A percentile compares a stretch with the other conserved stretches of the same genome.
Conservation (phyloP, 2,329 filamentous ascomycete species). For the Ceratocystiopsis brevicomis region DNA sequence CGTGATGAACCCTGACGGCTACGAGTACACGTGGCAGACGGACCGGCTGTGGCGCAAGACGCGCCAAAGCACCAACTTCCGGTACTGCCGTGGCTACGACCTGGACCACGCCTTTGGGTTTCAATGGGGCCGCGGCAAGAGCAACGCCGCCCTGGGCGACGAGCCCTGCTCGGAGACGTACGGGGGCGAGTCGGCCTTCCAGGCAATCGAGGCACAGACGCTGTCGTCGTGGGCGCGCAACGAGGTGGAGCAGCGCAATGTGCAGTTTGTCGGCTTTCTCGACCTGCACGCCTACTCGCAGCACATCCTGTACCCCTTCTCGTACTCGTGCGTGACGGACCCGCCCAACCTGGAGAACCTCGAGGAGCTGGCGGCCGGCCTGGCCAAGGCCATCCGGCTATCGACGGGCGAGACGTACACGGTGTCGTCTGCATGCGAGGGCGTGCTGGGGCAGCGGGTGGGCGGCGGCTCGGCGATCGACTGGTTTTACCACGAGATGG, state of each 20-base stretch:
- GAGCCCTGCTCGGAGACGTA: slow-evolving; percentile 89
- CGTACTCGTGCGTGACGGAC: slow-evolving; percentile 57
- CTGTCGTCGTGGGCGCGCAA: slow-evolving; percentile 72
- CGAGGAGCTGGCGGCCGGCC: slow-evolving; percentile 69
- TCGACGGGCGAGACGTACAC: slow-evolving; percentile 58
- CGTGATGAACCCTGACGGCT: slow-evolving; percentile 81
- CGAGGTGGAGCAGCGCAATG: slow-evolving; percentile 50
- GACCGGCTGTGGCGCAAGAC: slow-evolving; percentile 95
- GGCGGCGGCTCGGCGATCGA: slow-evolving; percentile 77
- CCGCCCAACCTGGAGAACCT: slow-evolving; percentile 84
- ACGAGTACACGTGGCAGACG: slow-evolving; percentile 79
- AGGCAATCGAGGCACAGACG: slow-evolving; percentile 57
- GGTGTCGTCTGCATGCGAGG: slow-evolving; percentile 73
- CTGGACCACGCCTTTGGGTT: slow-evolving; percentile 75
- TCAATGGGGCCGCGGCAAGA: slow-evolving; percentile 48
- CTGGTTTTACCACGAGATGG: slow-evolving; percentile 83
- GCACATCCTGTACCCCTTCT: slow-evolving; percentile 82
- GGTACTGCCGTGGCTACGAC: slow-evolving; percentile 75
- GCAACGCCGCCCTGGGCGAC: slow-evolving; percentile 22
- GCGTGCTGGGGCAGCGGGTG: slow-evolving; percentile 46
- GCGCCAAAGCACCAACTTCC: slow-evolving; percentile 60
- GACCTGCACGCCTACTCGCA: slow-evolving; percentile 94
- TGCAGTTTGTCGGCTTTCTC: slow-evolving; percentile 64
- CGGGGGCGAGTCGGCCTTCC: slow-evolving; percentile 64
- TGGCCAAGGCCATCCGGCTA: slow-evolving; percentile 77